These are phyloP conservation scores for Davidsoniella virescens DNA, from an alignment of 2,329 filamentous ascomycete species.

Conservation along the genomic window DNA sequence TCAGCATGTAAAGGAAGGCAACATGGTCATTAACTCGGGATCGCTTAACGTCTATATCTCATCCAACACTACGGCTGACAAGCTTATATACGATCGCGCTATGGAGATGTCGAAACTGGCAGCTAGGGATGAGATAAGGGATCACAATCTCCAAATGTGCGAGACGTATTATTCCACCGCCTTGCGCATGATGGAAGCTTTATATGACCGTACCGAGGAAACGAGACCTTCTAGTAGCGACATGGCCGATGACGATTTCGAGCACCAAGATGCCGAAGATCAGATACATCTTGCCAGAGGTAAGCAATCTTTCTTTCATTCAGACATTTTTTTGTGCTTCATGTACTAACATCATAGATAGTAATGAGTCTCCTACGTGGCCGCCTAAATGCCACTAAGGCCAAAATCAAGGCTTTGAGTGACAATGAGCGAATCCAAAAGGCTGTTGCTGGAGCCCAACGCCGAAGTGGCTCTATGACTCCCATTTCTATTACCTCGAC, in stretches of 20 bases:
- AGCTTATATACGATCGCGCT: conserved; percentile 93
- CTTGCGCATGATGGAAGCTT: conserved; percentile 85
- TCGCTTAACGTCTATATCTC: conserved; percentile 71
- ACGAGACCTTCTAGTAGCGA: conserved; percentile 24
- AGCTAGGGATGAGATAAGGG: conserved; percentile 88
- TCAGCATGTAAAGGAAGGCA: conserved; percentile 47
- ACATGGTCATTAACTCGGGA: conserved; percentile 42
- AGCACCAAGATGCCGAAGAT: conserved; percentile 43
- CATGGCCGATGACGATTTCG: conserved; percentile 16
- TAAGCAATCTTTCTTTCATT: conserved; percentile 26
- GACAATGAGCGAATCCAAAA: conserved; percentile 5
- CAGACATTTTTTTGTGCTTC: not conserved
- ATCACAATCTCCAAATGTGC: conserved; percentile 72
- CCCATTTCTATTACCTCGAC: conserved; percentile 11
- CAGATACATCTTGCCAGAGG: conserved; percentile 57
- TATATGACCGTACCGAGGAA: conserved; percentile 64
- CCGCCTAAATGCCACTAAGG: conserved; percentile 4
- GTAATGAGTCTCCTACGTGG: not conserved
- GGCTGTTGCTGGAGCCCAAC: conserved; percentile 5
- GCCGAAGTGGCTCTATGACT: conserved; percentile 10
- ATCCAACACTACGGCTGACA: conserved; percentile 82
- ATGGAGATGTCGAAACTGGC: conserved; percentile 92
- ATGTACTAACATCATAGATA: not conserved
- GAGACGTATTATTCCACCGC: conserved; percentile 89
- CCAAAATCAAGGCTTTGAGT: conserved; percentile 4